Conservation (phyloP, 108 stramenopile species). For the Phaeodactylum tricornutum region DNA sequence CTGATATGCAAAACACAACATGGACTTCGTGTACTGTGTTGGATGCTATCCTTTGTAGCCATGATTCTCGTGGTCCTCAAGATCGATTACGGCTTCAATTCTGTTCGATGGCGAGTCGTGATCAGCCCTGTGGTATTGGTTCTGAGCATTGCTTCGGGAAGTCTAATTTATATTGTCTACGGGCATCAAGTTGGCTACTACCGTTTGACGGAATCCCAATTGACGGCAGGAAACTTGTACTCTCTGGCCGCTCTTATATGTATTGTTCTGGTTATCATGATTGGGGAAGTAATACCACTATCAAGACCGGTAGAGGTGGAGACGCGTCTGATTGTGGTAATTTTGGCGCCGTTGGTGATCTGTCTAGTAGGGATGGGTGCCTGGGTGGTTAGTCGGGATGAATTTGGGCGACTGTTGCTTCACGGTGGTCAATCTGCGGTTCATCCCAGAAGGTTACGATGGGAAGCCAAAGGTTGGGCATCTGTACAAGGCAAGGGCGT, state of each 20-base stretch:
- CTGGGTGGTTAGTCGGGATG: conserved; percentile 70
- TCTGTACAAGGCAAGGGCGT: conserved; percentile 73
- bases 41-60: conserved; percentile 47
- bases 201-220: conserved; percentile 66
- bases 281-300: conserved; percentile 55
- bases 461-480: conserved; percentile 68
- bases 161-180: conserved; percentile 67
- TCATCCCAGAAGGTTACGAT: conserved; percentile 55
- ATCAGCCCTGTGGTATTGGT: conserved; percentile 52
- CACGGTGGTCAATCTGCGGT: conserved; percentile 79
- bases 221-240: conserved; percentile 78
- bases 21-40: conserved; percentile 45
- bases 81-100: conserved; percentile 45
- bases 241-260: conserved; percentile 56
- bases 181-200: conserved; percentile 84
- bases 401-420: conserved; percentile 63
- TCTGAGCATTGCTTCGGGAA: conserved; percentile 42
- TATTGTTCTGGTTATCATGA: conserved; percentile 55
- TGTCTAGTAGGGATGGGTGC: conserved; percentile 71
- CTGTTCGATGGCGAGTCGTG: conserved; percentile 38
- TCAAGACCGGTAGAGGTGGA: conserved; percentile 36
- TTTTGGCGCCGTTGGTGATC: conserved; percentile 71
- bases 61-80: conserved; percentile 56
- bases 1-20: conserved; percentile 81
- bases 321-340: conserved; percentile 43